Evolutionary conservation across 179 eudicot species (phyloP).

Genomic region (Silene coronaria): DNA sequence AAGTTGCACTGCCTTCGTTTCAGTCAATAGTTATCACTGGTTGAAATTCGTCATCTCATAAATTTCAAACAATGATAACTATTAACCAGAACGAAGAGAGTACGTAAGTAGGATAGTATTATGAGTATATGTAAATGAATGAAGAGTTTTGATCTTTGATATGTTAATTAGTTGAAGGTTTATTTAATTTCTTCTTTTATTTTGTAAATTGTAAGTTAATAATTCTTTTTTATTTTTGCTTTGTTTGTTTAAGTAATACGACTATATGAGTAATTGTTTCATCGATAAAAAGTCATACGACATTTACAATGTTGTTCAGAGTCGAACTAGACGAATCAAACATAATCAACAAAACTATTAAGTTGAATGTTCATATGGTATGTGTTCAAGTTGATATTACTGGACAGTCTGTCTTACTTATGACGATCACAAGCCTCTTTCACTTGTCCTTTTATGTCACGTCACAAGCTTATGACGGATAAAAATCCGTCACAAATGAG

Average conservation of each 20-base stretch:
- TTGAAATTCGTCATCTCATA: too few species aligned
- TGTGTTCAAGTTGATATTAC: too few species aligned
- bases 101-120: background rate
- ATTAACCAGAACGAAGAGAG: too few species aligned
- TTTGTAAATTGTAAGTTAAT: background rate
- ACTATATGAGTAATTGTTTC: background rate
- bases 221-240: background rate
- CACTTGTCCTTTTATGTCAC: too few species aligned
- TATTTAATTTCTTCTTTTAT: background rate
- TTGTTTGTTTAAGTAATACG: background rate
- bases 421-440: too few species aligned
- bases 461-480: too few species aligned
- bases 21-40: too few species aligned
- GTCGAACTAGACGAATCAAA: background rate
- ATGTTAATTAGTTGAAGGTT: constrained; percentile 11
- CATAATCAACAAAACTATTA: background rate
- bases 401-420: too few species aligned
- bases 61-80: too few species aligned
- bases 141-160: constrained; percentile 32
- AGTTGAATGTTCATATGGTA: too few species aligned
- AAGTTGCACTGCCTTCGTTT: background rate
- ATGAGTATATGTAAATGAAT: constrained; percentile 31
- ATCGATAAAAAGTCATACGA: background rate
- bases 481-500: too few species aligned
- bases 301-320: background rate